Base-by-base conservation (phyloP, 1,284 basidiomycete genomes). In the Cerrena zonata region DNA sequence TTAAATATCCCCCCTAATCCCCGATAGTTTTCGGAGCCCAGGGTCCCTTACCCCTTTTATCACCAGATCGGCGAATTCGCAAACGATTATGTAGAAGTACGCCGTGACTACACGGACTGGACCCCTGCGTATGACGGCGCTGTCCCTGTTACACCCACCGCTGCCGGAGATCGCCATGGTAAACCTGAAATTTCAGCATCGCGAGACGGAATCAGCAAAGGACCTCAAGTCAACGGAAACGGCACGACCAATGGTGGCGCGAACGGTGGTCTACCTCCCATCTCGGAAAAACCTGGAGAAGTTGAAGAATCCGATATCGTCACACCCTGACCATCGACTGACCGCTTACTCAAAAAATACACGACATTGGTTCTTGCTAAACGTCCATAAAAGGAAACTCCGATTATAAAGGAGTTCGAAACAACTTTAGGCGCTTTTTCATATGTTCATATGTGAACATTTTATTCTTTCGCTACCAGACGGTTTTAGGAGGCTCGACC, bases 51-150 rank as follows among this genome's bases (percentile, higher is more conserved):
- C 26, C 36, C 25, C 23, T 24, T 22, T 18, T 25, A 13, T 5
- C 15, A n/a, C 42, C 56, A 87, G 84, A 84, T 87, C 49, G 86
- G 86, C 53, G 86, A 89, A 63, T 89, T 87, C 58, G 86, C 84
- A 24, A 81, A 74, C 26, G 86, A 89, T 61, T 89, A 87, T 57
- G 86, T 89, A 55, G 86, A 89, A 62, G 75, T 86, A n/a, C 80
- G 81, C 38, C 76, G 86, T 47, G 79, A 86, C 61, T 85, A 78
- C 58, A 71, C 74, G 18, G 82, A 85, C 55, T 80, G 82, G 71
- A 75, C 72, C 40, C 68, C 73, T 1, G 53, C 52, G 5, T 62
- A 60, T 54, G 55, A 55, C 47, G 51, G 50, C 25, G 43, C 22
- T 13, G 22, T 24, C 11, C 49, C 22, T 23, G 12, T 30, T 7